These are phyloP conservation scores for Picochlorum costavermella DNA, from an alignment of 139 green algal genomes.

Conservation along the genomic window DNA sequence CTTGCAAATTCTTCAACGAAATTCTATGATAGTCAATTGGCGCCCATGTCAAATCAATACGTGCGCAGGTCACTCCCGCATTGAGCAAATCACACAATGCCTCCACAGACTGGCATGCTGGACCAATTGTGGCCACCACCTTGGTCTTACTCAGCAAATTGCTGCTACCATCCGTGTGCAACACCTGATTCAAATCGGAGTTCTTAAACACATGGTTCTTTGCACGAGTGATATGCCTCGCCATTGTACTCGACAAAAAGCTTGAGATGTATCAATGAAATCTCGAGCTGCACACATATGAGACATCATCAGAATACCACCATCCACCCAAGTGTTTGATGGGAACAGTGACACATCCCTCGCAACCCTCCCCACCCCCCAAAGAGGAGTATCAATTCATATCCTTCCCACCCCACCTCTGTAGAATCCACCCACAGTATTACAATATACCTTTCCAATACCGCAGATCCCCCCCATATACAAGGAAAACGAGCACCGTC, in stretches of 20 bases:
- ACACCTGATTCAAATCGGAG: constrained; percentile 24
- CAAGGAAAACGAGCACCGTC: no score
- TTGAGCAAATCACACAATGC: constrained; percentile 55
- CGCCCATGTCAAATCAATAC: constrained; percentile 79
- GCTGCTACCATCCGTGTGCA: constrained; percentile 7
- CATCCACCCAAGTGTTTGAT: no score
- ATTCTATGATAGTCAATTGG: constrained; percentile 61
- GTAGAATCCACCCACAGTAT: no score
- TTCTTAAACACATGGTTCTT: constrained; percentile 29
- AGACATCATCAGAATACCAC: no score
- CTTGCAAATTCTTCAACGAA: constrained; percentile 61
- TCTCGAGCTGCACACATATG: no score
- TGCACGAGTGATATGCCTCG: constrained; percentile 9
- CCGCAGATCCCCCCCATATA: no score
- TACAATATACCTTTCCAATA: no score
- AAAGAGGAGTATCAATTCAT: no score
- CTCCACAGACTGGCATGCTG: constrained; percentile 72
- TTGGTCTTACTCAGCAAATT: constrained; percentile 25
- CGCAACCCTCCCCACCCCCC: no score
- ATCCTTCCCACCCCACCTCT: no score
- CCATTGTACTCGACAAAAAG: neutral
- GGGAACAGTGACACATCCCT: no score
- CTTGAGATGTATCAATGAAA: no score
- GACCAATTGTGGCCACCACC: constrained; percentile 71
- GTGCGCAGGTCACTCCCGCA: constrained; percentile 47